These are phyloP conservation scores for Lanmaoa rubissima DNA, from an alignment of 768 basidiomycete species.

Conservation along the genomic window DNA sequence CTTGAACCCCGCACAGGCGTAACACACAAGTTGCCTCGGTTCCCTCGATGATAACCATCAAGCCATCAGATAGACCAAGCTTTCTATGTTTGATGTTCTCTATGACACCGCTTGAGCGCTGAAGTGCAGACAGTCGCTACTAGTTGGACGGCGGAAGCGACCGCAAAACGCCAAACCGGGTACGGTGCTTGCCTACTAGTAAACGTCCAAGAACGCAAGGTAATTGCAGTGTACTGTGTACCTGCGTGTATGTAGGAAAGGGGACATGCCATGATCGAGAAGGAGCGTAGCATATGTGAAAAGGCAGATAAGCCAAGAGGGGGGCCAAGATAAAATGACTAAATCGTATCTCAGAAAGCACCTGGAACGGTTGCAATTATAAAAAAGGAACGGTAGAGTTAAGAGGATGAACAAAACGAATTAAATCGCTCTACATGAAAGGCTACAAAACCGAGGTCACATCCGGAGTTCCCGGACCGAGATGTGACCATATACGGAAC, in stretches of 20 bases:
- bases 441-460: background rate
- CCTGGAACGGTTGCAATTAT: background rate
- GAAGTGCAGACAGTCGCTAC: no score
- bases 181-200: no score
- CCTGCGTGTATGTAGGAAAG: background rate
- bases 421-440: slow-evolving; percentile 3
- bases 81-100: no score
- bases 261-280: no score
- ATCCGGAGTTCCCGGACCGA: background rate
- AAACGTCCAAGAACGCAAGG: background rate
- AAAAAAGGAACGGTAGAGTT: background rate
- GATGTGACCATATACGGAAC: background rate
- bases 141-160: no score
- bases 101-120: no score
- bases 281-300: background rate
- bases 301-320: background rate
- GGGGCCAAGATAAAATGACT: background rate
- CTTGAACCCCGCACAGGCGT: no score
- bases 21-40: no score
- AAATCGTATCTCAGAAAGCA: background rate
- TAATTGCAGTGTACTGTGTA: background rate
- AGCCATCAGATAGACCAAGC: no score
- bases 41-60: no score
- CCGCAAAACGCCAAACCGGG: no score
- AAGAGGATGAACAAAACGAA: slow-evolving; percentile 15